Evolutionary conservation across 2,329 filamentous ascomycete genomes (phyloP), one percentile per base, ranked within the genome.

Genomic region (Penicillium concentricum): DNA sequence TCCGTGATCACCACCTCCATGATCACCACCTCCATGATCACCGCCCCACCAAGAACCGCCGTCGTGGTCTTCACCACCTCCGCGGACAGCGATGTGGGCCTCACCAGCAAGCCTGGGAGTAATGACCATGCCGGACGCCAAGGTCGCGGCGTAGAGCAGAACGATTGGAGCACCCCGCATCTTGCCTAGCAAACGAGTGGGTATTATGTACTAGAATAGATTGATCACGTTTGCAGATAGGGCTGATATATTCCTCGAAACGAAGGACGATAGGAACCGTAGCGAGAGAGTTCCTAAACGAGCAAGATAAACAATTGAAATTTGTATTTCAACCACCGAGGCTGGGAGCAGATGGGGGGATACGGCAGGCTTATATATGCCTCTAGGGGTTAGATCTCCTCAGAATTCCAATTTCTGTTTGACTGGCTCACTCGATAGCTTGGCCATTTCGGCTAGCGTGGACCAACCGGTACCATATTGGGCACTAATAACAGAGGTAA

Each of bases 221-320:
- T 5, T 30, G 15, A 10, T 35, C 43, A n/a, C 44, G 44, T 37
- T 48, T 48, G 22, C 13, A 26, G 13, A 34, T 41, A 41, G 47
- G 20, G 28, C n/a, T 26, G 26, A 56, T 34, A 35, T 24, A 32
- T 41, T 35, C 38, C 46, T 53, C 47, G 53, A 56, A 62, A 67
- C 57, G 62, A 73, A 69, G 63, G 61, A 63, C 64, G 57, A 60
- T 50, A 69, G 69, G 72, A 78, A 78, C 76, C 74, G 70, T 78
- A 80, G 71, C 76, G 76, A 79, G 72, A 67, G 77, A 79, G 76
- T 75, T 75, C 74, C 72, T 62, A 51, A 41, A 35, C 26, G n/a
- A 35, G 41, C 7, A 46, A 52, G 42, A 41, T 56, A 16, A 20
- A 24, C 28, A 44, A 44, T 44, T 44, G 32, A 41, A 57, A 55